A percentile compares a stretch with the other conserved stretches of the same genome.
These are phyloP conservation scores for Suillus plorans DNA, from an alignment of 768 basidiomycete genomes.

Conservation along the genomic window DNA sequence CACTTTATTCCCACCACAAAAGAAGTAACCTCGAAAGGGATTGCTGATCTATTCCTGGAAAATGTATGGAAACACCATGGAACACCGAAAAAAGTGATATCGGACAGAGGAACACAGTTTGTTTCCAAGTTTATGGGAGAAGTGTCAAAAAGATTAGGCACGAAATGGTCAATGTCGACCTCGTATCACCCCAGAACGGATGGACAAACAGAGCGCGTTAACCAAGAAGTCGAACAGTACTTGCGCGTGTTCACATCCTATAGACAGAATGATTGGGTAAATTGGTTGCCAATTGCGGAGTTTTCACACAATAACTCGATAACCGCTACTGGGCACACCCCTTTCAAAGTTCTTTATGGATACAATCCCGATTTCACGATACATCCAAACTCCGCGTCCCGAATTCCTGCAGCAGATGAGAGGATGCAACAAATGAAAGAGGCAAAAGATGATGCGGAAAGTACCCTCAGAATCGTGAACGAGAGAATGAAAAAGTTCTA, in stretches of 20 bases:
- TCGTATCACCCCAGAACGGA: conserved; percentile 42
- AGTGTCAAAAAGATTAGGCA: neutral
- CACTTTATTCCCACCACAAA: conserved; percentile 1
- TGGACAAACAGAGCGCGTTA: conserved; percentile 40
- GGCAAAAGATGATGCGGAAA: conserved; percentile 5
- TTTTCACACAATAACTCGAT: conserved; percentile 35
- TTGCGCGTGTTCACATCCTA: conserved; percentile 33
- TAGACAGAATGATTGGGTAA: conserved; percentile 35
- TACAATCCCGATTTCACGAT: neutral
- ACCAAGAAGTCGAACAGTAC: conserved; percentile 37
- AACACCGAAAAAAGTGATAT: neutral
- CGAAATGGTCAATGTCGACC: conserved; percentile 20
- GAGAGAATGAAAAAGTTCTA: conserved; percentile 25
- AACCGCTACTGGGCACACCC: conserved; percentile 26
- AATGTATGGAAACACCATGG: conserved; percentile 8
- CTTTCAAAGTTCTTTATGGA: conserved; percentile 23
- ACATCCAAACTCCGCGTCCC: neutral
- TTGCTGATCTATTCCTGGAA: neutral
- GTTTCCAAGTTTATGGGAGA: neutral
- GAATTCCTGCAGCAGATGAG: conserved; percentile 11
- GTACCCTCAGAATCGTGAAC: conserved; percentile 11
- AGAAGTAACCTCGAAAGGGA: neutral
- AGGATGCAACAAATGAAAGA: conserved; percentile 18
- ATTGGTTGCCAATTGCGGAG: conserved; percentile 31
- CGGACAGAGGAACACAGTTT: conserved; percentile 6